Evolutionary conservation across 2,329 filamentous ascomycete genomes (phyloP).

Genomic region (Emmonsiellopsis sp.): DNA sequence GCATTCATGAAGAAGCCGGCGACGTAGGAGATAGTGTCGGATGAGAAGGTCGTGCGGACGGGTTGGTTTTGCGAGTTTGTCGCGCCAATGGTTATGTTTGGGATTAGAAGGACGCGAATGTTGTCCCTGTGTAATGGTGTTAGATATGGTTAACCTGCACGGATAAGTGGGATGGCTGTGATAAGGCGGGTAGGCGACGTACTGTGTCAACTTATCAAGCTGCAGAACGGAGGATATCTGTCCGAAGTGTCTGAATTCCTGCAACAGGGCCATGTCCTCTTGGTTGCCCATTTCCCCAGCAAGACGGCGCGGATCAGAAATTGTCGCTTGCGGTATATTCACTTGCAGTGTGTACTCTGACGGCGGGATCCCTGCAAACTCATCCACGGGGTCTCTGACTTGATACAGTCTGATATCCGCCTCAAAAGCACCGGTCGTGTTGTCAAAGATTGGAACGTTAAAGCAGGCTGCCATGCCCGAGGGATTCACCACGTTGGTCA

Average conservation of each 20-base stretch:
- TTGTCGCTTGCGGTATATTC: constrained; percentile 15
- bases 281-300: constrained; percentile 5
- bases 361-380: constrained; percentile 35
- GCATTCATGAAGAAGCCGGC: constrained; percentile 21
- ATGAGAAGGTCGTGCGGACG: constrained; percentile 22
- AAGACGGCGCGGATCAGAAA: constrained; percentile 14
- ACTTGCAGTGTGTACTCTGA: constrained; percentile 22
- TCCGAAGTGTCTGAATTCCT: constrained; percentile 26
- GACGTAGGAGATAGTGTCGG: constrained; percentile 29
- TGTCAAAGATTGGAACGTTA: constrained; percentile 64
- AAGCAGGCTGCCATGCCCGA: constrained; percentile 75
- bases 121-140: constrained; percentile 12
- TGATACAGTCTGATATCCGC: constrained; percentile 69
- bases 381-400: constrained; percentile 48
- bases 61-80: constrained; percentile 7
- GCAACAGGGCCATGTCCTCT: constrained; percentile 15
- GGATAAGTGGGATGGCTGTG: neutral
- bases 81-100: constrained; percentile 22
- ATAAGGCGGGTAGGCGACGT: constrained; percentile 5
- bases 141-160: neutral
- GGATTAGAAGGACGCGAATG: constrained; percentile 24
- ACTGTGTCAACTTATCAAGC: constrained; percentile 21
- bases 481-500: constrained; percentile 56
- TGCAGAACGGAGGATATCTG: constrained; percentile 19
- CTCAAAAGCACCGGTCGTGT: constrained; percentile 58